phyloP scores from a whole-genome alignment of 2,329 filamentous ascomycete genomes.

The Bertia moriformis region DNA sequence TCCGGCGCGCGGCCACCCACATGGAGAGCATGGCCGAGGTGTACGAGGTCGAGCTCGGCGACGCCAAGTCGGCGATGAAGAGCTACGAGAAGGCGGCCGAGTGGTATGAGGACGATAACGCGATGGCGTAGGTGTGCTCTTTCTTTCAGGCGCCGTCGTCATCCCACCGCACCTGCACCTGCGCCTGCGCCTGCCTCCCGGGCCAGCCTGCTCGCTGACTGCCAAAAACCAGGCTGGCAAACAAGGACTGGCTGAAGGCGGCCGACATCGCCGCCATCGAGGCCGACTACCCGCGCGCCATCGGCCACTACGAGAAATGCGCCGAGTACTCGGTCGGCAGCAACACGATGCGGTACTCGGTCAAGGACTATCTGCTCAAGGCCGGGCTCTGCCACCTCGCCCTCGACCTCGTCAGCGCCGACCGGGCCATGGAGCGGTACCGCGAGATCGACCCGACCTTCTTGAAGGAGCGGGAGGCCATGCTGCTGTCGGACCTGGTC shows the following conservation, averaged over 20 bases:
- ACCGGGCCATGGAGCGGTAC: constrained; percentile 71
- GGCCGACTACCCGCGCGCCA: constrained; percentile 70
- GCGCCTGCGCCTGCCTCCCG: not conserved
- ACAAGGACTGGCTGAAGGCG: constrained; percentile 85
- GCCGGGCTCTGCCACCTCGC: constrained; percentile 78
- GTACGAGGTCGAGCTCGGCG: constrained; percentile 67
- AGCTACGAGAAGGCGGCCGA: constrained; percentile 73
- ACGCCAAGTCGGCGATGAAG: constrained; percentile 64
- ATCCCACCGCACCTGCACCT: not conserved
- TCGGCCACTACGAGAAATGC: constrained; percentile 72
- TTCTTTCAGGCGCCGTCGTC: too few relatives aligned
- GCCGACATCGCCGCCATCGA: constrained; percentile 75
- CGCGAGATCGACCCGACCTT: constrained; percentile 71
- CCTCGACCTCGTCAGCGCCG: constrained; percentile 62
- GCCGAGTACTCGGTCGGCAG: constrained; percentile 67
- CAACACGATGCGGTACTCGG: constrained; percentile 82
- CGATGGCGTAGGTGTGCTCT: constrained; percentile 49
- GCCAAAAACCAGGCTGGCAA: constrained; percentile 75
- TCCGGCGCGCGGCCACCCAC: constrained; percentile 76
- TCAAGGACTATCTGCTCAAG: constrained; percentile 93
- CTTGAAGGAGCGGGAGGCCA: constrained; percentile 61
- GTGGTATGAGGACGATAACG: constrained; percentile 82
- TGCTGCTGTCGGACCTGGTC: constrained; percentile 64
- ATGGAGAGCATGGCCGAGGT: constrained; percentile 81
- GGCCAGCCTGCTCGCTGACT: too few relatives aligned